phyloP scores from a whole-genome alignment of 2,329 filamentous ascomycete species.

The Sporothrix euskadiensis region DNA sequence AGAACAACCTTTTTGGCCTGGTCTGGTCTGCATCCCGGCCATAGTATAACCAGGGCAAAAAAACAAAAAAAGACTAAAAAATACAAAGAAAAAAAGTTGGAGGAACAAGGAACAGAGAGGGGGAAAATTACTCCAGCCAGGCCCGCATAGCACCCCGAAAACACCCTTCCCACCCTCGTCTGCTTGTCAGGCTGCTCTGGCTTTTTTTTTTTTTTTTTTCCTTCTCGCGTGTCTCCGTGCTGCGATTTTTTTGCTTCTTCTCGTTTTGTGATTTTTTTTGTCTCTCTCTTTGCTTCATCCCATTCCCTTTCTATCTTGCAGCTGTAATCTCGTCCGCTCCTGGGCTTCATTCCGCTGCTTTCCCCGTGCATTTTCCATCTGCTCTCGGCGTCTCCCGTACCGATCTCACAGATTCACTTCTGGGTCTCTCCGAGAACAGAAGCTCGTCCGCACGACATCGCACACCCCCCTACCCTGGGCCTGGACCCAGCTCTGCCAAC shows the following conservation, averaged over 20 bases:
- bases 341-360: neutral
- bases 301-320: neutral
- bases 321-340: constrained; percentile 3
- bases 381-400: constrained; percentile 32
- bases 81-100: neutral
- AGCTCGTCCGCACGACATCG: constrained; percentile 10
- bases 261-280: neutral
- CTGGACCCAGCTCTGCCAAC: constrained; percentile 10
- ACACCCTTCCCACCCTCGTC: neutral
- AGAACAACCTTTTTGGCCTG: constrained; percentile 16
- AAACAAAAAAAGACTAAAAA: neutral
- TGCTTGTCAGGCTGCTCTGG: neutral
- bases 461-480: neutral
- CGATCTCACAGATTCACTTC: neutral
- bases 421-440: constrained; percentile 24
- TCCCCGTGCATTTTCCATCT: constrained; percentile 25
- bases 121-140: neutral
- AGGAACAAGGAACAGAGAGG: too few relatives aligned
- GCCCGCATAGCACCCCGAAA: neutral
- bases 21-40: neutral
- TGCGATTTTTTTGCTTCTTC: neutral
- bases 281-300: neutral
- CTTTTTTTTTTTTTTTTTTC: constrained; percentile 1
- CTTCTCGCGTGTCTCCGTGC: neutral
- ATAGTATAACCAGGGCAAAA: neutral